These are phyloP conservation scores for Larix kaempferi DNA, from an alignment of 75 land plant genomes.

Conservation along the genomic window DNA sequence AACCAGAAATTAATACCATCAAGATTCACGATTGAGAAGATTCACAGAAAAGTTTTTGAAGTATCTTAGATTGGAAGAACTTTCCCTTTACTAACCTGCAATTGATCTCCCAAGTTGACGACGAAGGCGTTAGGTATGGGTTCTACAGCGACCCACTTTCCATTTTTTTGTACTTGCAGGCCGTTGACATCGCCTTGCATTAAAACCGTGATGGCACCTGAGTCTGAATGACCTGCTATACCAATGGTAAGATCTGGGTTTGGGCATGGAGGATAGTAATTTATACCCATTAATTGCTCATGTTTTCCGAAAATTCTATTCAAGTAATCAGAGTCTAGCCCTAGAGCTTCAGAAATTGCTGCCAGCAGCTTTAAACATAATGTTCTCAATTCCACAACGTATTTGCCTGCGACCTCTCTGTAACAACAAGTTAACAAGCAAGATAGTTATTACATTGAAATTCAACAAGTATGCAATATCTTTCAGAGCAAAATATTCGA, in stretches of 20 bases:
- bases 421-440: slow-evolving; percentile 9
- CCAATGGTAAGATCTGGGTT: slow-evolving; percentile 26
- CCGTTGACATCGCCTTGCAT: slow-evolving; percentile 29
- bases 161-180: slow-evolving; percentile 18
- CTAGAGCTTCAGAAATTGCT: slow-evolving; percentile 53
- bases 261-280: slow-evolving; percentile 38
- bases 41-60: no score
- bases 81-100: slow-evolving; percentile 17
- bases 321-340: slow-evolving; percentile 28
- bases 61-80: no score
- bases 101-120: slow-evolving; percentile 18
- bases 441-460: background rate
- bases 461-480: no score
- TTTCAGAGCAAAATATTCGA: background rate
- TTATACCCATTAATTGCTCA: slow-evolving; percentile 18
- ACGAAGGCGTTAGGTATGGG: slow-evolving; percentile 21
- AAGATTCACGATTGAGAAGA: no score
- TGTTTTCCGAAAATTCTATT: slow-evolving; percentile 31
- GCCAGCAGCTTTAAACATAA: slow-evolving; percentile 30
- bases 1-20: no score
- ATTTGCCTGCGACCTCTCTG: slow-evolving; percentile 31
- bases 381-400: slow-evolving; percentile 23
- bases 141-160: slow-evolving; percentile 18
- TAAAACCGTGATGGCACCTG: slow-evolving; percentile 18
- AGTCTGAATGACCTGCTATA: slow-evolving; percentile 18